Base-by-base conservation (phyloP, 345 rosid species). In the Melaleuca quinquenervia region DNA sequence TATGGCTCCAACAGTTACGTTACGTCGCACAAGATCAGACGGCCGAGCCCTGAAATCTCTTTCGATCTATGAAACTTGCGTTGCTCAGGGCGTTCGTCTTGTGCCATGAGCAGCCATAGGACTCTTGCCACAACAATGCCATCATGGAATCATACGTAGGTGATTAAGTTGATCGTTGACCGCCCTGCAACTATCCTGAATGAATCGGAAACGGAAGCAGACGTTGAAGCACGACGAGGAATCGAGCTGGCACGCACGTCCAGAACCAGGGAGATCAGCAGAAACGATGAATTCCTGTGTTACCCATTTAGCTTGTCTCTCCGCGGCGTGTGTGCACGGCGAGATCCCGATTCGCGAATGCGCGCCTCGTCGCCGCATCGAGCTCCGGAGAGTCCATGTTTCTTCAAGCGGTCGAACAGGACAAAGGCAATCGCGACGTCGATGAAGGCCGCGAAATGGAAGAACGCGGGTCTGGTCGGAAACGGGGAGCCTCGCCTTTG, bases 351-450 rank as follows among this genome's bases (percentile, higher is more conserved):
- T 13, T n/a, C 0, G 1, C n/a, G 70, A 60, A 60, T 0, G 5
- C 0, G 20, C 0, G 10, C 7, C 1, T 14, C 0, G 0, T 3
- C 0, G 0, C 74, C 74, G 11, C 41, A 62, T 62, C 36, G 18
- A 62, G 0, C 14, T 62, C 1, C 41, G 21, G 2, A 16, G 29
- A 0, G 54, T 18, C 54, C 21, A 5, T 51, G 53, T 18, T 51
- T 51, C 53, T 51, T 51, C 20, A 15, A 51, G 20, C 53, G 1
- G 6, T 51, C 20, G 18, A 51, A 51, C 20, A 51, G 53, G 53
- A 51, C 53, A 51, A 51, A 51, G 15, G 53, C 53, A 15, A 51
- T 51, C 15, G 20, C 53, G 41, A 4, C 41, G 4, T 26, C 2
- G 29, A 15, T 0, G 29, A 56, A 56, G 29, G 62, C 1, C n/a